Base-by-base conservation (phyloP, 768 basidiomycete genomes). In the Steccherinum ochraceum region DNA sequence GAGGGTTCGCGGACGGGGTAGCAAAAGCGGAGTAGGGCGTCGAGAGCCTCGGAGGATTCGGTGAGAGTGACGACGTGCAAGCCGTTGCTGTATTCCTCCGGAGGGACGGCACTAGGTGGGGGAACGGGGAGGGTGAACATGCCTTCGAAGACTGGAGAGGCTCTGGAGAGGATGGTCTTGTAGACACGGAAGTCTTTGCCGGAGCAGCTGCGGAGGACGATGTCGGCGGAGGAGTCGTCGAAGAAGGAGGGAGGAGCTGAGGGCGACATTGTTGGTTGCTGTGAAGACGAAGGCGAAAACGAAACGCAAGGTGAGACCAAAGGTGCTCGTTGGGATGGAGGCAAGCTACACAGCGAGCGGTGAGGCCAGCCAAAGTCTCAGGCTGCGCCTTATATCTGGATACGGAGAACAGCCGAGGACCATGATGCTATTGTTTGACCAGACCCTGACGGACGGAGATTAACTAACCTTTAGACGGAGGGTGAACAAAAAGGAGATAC, bases 171-270 rank as follows among this genome's bases (percentile, higher is more conserved):
- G 4, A 58, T 59, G 12, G 49, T 40, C 27, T 63, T 61, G 50
- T 55, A 57, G 23, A 60, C 56, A 20, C 52, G 60, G 51, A 62
- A 63, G 24, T 60, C 54, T 44, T 53, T 54, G 18, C 49, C 47
- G 45, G 65, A 63, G n/a, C 54, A 55, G 10, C 65, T 60, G n/a
- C 54, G 60, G 23, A 67, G 48, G 21, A 64, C 55, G 16, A 65
- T 50, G 54, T 65, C 64, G n/a, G 58, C 51, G 25, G 35, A 16
- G 3, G 48, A 12, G 46, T 12, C 30, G 40, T 48, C 20, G 46
- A 48, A 48, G 3, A 19, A 19, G 4, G 10, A 23, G 11, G 11
- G 11, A 11, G n/a, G 40, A 3, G 21, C 12, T 20, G 3, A 24
- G 40, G 35, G 44, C 11, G 12, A 24, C 27, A 20, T 24, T 27